Evolutionary conservation across 225 moss, liverwort and hornwort genomes (phyloP).

Genomic region (Antitrichia curtipendula): DNA sequence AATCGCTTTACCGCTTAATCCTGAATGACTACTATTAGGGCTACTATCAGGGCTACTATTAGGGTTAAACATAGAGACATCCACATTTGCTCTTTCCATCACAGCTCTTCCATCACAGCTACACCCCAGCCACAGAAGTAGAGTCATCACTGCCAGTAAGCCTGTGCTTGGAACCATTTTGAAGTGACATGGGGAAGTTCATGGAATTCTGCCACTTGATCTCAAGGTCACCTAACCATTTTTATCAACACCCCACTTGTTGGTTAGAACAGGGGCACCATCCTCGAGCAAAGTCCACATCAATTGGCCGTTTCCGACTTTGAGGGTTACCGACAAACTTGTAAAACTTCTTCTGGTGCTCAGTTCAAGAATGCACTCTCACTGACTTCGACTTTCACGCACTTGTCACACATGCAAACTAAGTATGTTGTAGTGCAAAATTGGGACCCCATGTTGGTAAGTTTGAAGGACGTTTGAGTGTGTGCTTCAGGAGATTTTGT

Average conservation of each 20-base stretch:
- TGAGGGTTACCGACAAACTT: neutral
- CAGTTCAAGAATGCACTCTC: neutral
- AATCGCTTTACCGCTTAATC: neutral
- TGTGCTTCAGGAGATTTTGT: neutral
- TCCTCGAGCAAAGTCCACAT: neutral
- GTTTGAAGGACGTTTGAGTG: neutral
- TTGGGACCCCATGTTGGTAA: neutral
- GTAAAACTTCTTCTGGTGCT: neutral
- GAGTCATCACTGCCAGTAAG: neutral
- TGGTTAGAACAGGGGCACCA: neutral
- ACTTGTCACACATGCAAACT: neutral
- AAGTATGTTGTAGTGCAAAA: neutral
- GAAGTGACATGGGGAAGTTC: constrained; percentile 26
- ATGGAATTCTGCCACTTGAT: neutral
- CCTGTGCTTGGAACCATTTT: constrained; percentile 2
- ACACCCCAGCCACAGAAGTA: neutral
- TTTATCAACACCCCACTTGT: neutral
- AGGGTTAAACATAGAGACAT: neutral
- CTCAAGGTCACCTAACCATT: neutral
- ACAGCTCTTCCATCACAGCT: neutral
- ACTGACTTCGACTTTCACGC: too few relatives aligned
- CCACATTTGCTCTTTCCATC: neutral
- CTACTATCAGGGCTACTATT: neutral
- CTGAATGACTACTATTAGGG: neutral
- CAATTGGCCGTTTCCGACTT: neutral